Base-by-base conservation (phyloP, 352 stramenopile genomes). In the Phytopythium boreale region DNA sequence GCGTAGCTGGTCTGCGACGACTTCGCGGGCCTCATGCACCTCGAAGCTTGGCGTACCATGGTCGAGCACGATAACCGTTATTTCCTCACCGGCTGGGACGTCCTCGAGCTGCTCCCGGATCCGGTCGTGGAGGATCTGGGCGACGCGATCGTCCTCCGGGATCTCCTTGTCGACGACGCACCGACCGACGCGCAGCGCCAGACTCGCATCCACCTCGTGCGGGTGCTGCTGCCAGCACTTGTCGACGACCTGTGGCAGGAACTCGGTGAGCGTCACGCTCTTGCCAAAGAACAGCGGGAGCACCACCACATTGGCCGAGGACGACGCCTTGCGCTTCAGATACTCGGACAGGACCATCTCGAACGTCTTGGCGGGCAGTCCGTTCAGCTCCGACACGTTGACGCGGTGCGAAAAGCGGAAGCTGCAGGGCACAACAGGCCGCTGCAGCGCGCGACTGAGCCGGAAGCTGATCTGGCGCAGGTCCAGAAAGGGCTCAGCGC, bases 241-340 rank as follows among this genome's bases (percentile, higher is more conserved):
- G 51, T 70, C 49, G 4, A 92, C 62, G 10, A 87, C 77, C 8
- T 75, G 68, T 0, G 88, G 86, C 12, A 95, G 61, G 51, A 90
- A 95, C 20, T 95, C 83, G 2, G 82, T 93, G 31, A 94, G 69
- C 29, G 83, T 92, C 43, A 69, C 63, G 66, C 83, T 94, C 59
- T 80, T 87, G 34, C 86, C 88, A 31, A 95, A 89, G 62, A 96
- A 95, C 1, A 93, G 65, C 2, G 88, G 88, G n/a, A 96, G 67
- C 15, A 93, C 64, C 8, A 93, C 59, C 12, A 92, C 64, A 20
- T 79, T 67, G 34, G 39, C 9, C 15, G 31, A 26, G 2, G 50
- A 46, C 3, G 61, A 15, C 15, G 70, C 4, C 56, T 66, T 56
- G 4, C 60, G 22, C 22, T 69, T 47, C 10, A 95, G 66, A 36